Percentiles rank a stretch among this genome's conserved stretches.
Evolutionary conservation across 306 rosid species (phyloP).

Genomic region (Mimosa pudica): DNA sequence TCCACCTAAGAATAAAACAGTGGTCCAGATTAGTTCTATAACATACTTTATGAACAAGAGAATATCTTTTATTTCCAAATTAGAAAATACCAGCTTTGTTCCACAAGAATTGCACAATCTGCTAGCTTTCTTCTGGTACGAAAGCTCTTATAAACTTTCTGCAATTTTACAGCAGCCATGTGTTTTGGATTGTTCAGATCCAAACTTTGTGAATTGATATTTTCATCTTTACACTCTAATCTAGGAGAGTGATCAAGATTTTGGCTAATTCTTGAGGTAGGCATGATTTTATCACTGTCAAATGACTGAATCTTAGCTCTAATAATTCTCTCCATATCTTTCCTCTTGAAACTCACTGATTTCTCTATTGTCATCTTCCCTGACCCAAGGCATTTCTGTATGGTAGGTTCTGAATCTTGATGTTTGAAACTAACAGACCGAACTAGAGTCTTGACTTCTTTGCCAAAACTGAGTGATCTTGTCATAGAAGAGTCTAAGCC

Average conservation of each 20-base stretch:
- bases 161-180: constrained; percentile 68
- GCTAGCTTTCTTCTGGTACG: constrained; percentile 73
- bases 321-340: constrained; percentile 45
- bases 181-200: constrained; percentile 51
- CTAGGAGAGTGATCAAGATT: constrained; percentile 29
- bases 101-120: constrained; percentile 78
- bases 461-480: neutral
- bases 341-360: constrained; percentile 55
- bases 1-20: constrained; percentile 57
- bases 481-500: constrained; percentile 5
- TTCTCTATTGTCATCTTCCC: constrained; percentile 56
- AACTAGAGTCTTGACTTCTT: constrained; percentile 1
- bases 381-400: constrained; percentile 45
- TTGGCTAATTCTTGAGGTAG: constrained; percentile 27
- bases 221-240: constrained; percentile 32
- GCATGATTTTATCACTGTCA: constrained; percentile 31
- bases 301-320: constrained; percentile 38
- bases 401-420: constrained; percentile 49
- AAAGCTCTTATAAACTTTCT: constrained; percentile 77
- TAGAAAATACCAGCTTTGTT: constrained; percentile 62
- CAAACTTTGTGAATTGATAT: constrained; percentile 25
- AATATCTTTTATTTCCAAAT: neutral
- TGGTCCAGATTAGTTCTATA: constrained; percentile 11
- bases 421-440: constrained; percentile 46
- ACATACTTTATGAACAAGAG: neutral